These are phyloP conservation scores for Fusarium newnesense DNA, from an alignment of 2,329 filamentous ascomycete species.

Conservation along the genomic window DNA sequence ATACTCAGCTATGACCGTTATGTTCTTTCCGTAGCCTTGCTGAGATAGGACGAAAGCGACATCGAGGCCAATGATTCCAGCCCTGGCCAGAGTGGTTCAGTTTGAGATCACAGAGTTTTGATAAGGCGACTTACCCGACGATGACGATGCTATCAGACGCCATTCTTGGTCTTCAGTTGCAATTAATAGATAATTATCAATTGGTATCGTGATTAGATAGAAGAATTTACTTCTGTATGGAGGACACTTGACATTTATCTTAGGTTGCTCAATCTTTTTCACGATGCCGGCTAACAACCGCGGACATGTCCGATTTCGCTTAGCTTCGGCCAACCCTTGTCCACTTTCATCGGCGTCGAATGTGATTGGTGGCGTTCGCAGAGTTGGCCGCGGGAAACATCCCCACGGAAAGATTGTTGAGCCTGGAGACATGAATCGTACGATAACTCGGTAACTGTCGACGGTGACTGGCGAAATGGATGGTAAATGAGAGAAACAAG, in stretches of 20 bases:
- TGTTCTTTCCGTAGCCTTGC: neutral
- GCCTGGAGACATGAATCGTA: neutral
- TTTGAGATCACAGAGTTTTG: too few relatives aligned
- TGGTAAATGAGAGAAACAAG: too few relatives aligned
- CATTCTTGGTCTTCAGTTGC: neutral
- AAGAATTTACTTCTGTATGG: accelerated
- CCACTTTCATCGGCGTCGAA: neutral
- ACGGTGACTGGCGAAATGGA: too few relatives aligned
- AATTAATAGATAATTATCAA: accelerated
- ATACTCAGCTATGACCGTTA: neutral
- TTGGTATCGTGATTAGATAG: accelerated
- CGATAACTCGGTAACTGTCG: neutral
- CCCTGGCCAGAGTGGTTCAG: neutral
- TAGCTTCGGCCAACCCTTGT: neutral
- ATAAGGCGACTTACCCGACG: neutral
- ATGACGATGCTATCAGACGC: neutral
- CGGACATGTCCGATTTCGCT: neutral
- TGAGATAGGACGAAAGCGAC: neutral
- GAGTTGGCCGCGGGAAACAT: neutral
- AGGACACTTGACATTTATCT: neutral
- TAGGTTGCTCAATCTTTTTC: neutral
- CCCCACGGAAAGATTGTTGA: neutral
- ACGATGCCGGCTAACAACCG: neutral
- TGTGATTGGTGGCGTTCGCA: neutral
- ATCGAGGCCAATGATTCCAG: slow-evolving; percentile 1